phyloP scores from a whole-genome alignment of 805 yeast genomes.

The Trichomonascus vanleenenianus region DNA sequence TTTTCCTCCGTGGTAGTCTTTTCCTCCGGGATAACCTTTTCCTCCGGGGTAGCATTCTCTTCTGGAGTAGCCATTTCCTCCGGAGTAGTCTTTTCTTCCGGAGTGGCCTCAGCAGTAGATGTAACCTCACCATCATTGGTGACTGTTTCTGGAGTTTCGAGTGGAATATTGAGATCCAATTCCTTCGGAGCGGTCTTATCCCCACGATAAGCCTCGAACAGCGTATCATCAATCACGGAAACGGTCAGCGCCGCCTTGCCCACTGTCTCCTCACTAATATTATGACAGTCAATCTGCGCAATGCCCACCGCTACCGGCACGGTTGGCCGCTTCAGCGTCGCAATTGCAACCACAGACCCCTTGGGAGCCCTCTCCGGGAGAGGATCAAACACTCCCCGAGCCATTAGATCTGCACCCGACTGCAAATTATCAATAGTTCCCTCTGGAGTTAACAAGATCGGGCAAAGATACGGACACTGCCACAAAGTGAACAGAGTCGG shows the following conservation, averaged over 20 bases:
- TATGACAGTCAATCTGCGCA: conserved; percentile 31
- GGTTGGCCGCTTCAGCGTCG: conserved; percentile 50
- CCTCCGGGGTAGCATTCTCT: conserved; percentile 17
- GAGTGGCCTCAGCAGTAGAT: background rate
- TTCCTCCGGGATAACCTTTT: conserved; percentile 4
- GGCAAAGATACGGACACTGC: conserved; percentile 59
- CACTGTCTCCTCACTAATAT: conserved; percentile 45
- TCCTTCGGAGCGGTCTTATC: conserved; percentile 40
- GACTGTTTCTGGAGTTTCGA: background rate
- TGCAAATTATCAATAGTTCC: conserved; percentile 62
- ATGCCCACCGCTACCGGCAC: conserved; percentile 69
- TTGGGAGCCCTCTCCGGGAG: conserved; percentile 41
- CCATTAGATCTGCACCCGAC: conserved; percentile 61
- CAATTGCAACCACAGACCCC: conserved; percentile 68
- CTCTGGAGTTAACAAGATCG: conserved; percentile 62
- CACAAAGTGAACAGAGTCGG: conserved; percentile 71
- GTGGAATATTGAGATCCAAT: conserved; percentile 19
- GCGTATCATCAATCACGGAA: conserved; percentile 63
- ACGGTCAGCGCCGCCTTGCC: conserved; percentile 75
- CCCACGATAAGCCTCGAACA: conserved; percentile 43
- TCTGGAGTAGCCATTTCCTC: conserved; percentile 17
- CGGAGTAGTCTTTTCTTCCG: conserved; percentile 7
- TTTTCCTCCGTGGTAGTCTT: conserved; percentile 10
- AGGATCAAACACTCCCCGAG: conserved; percentile 41
- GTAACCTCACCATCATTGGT: background rate